A percentile compares a stretch with the other conserved stretches of the same genome.
Evolutionary conservation across 331 rosid species (phyloP).

Genomic region (Acacia concinna): DNA sequence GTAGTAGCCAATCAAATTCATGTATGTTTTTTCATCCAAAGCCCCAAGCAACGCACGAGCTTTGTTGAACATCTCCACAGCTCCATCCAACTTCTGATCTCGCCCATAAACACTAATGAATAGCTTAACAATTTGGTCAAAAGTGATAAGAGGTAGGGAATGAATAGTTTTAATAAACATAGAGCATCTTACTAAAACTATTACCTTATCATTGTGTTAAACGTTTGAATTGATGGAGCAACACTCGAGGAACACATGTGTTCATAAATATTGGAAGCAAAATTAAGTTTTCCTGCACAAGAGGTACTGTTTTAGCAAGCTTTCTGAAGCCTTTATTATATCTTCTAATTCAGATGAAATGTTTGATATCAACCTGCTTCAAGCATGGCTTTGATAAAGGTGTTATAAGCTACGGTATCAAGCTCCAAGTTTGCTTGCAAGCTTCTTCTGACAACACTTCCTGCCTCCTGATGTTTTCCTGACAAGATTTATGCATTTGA

Average conservation of each 20-base stretch:
- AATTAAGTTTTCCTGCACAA: slow-evolving; percentile 68
- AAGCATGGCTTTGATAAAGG: slow-evolving; percentile 93
- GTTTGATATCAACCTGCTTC: slow-evolving; percentile 60
- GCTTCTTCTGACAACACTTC: slow-evolving; percentile 56
- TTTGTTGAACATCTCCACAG: slow-evolving; percentile 69
- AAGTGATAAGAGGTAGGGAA: slow-evolving; percentile 19
- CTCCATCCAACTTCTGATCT: slow-evolving; percentile 74
- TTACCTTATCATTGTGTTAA: slow-evolving; percentile 92
- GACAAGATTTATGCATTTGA: slow-evolving; percentile 32
- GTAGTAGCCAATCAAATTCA: slow-evolving; percentile 80
- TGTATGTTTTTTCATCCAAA: slow-evolving; percentile 72
- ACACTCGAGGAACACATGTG: slow-evolving; percentile 60
- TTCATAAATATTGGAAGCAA: slow-evolving; percentile 70
- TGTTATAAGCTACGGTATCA: slow-evolving; percentile 90
- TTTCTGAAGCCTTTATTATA: slow-evolving; percentile 19
- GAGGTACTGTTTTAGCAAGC: slow-evolving; percentile 37
- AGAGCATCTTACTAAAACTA: slow-evolving; percentile 16
- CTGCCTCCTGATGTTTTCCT: slow-evolving; percentile 78
- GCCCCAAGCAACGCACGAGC: slow-evolving; percentile 51
- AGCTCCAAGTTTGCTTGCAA: slow-evolving; percentile 60
- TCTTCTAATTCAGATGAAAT: slow-evolving; percentile 19
- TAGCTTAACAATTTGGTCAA: slow-evolving; percentile 1
- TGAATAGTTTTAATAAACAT: not conserved
- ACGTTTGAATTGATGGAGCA: slow-evolving; percentile 83
- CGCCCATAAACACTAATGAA: slow-evolving; percentile 72